Base-by-base conservation (phyloP, 1,284 basidiomycete species). In the Calocybe gambosa region DNA sequence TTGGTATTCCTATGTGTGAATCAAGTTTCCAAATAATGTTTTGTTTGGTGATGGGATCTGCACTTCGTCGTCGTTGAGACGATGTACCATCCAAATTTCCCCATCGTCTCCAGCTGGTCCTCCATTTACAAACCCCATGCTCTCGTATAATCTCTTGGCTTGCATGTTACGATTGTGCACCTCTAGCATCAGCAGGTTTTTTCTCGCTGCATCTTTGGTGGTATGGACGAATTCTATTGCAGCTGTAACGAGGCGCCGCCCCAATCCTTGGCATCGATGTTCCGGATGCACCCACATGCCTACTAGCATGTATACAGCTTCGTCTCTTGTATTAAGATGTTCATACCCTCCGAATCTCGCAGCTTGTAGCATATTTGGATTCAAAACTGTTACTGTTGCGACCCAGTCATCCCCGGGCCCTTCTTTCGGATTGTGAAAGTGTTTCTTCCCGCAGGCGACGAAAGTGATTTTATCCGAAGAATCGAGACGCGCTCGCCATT, bases 401-500 rank as follows among this genome's bases (percentile, higher is more conserved):
- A 66, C 53, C 66, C 65, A 67, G 8, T 55, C 28, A 5, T 39
- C 26, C n/a, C n/a, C n/a, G n/a, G n/a, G n/a, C 8, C 5, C 42
- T 12, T 53, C 52, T 7, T 40, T 35, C 5, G 28, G 46, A 35
- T 42, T 15, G n/a, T 41, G 41, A 18, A 41, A n/a, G 5, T 23
- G 25, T 16, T 20, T 5, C 12, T 33, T 20, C 1, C 7, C 5
- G 5, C 34, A 54, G 23, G 60, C 63, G 36, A 67, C 44, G 13
- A 69, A 49, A 1, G 61, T 66, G 19, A 38, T 50, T 37, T 58
- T 59, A 13, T 50, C 58, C 1, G 47, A 18, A 0, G 55, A 56
- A 29, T 61, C 57, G 34, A 71, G 47, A 6, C 62, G 60, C 42
- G 52, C 46, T n/a, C 51, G 53, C 70, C 68, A 71, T 23, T 55